Conservation (phyloP, 345 rosid species). For the Physaria fendleri region DNA sequence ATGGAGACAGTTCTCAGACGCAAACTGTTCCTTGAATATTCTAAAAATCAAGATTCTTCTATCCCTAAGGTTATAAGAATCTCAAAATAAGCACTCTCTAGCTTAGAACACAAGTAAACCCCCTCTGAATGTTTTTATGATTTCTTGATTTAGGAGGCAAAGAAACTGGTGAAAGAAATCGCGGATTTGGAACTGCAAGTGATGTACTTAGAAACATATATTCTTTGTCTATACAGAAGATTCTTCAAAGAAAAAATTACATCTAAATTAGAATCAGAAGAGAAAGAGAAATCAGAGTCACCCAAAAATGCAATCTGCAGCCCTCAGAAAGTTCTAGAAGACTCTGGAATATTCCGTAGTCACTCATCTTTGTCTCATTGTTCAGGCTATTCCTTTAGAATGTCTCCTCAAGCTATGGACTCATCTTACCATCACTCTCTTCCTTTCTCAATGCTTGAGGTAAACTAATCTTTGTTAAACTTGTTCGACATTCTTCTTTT, state of each 20-base stretch:
- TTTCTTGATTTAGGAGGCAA: slow-evolving; percentile 47
- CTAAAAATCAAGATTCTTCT: slow-evolving; percentile 30
- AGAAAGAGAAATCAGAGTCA: slow-evolving; percentile 18
- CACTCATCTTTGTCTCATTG: slow-evolving; percentile 71
- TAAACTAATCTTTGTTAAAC: slow-evolving; percentile 1
- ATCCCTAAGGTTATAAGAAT: slow-evolving; percentile 48
- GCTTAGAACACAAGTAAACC: slow-evolving; percentile 16
- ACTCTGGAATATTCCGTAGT: slow-evolving; percentile 50
- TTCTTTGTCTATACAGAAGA: slow-evolving; percentile 60
- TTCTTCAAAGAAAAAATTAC: slow-evolving; percentile 36
- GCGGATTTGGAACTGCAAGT: slow-evolving; percentile 68
- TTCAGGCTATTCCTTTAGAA: slow-evolving; percentile 40
- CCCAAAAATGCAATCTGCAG: slow-evolving; percentile 10
- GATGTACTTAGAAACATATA: slow-evolving; percentile 59
- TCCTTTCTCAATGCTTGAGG: slow-evolving; percentile 93
- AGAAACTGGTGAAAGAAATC: slow-evolving; percentile 64
- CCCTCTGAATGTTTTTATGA: neutral
- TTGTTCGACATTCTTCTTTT: neutral
- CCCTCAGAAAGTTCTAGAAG: slow-evolving; percentile 37
- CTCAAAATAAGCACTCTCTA: neutral
- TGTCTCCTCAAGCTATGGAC: slow-evolving; percentile 36
- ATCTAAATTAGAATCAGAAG: slow-evolving; percentile 4
- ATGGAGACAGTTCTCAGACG: slow-evolving; percentile 50
- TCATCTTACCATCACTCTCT: slow-evolving; percentile 61
- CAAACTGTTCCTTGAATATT: slow-evolving; percentile 36